Conservation (phyloP, 2,329 filamentous ascomycete genomes). For the Fulvia fulva region DNA sequence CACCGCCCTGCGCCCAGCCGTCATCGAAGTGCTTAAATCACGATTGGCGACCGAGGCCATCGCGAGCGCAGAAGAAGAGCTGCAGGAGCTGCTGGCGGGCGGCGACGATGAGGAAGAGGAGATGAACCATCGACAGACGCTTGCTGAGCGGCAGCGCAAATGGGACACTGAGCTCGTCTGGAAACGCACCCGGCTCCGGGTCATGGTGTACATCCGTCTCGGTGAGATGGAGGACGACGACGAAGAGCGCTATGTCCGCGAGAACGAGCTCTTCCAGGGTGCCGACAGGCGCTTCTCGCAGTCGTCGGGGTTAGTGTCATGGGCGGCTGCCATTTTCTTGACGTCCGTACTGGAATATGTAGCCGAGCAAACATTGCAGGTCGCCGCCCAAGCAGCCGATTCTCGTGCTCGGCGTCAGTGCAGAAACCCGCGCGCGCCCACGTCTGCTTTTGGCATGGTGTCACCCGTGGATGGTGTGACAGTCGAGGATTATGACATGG, state of each 20-base stretch:
- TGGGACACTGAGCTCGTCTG: conserved; percentile 93
- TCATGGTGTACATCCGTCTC: conserved; percentile 97
- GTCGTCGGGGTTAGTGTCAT: conserved; percentile 60
- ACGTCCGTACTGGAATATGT: conserved; percentile 93
- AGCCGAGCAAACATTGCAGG: conserved; percentile 83
- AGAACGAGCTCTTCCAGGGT: conserved; percentile 65
- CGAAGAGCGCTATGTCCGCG: conserved; percentile 81
- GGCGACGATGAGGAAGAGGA: conserved; percentile 62
- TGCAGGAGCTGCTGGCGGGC: conserved; percentile 79
- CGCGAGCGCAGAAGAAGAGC: conserved; percentile 75
- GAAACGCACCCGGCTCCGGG: conserved; percentile 87
- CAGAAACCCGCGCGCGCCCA: conserved; percentile 28
- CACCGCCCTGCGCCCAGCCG: conserved; percentile 70
- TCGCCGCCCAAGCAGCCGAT: conserved; percentile 80
- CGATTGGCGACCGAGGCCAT: conserved; percentile 84
- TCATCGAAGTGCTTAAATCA: conserved; percentile 81
- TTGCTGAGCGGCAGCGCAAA: conserved; percentile 44
- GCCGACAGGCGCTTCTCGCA: conserved; percentile 54
- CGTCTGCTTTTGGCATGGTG: conserved; percentile 18
- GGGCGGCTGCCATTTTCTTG: conserved; percentile 90
- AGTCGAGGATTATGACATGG: conserved; percentile 89
- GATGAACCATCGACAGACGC: conserved; percentile 25
- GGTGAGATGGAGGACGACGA: conserved; percentile 98
- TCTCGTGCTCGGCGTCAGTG: conserved; percentile 51
- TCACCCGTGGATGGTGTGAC: conserved; percentile 16